phyloP scores from a whole-genome alignment of 192 early-diverging fungal species.

The Spinellus fusiger region DNA sequence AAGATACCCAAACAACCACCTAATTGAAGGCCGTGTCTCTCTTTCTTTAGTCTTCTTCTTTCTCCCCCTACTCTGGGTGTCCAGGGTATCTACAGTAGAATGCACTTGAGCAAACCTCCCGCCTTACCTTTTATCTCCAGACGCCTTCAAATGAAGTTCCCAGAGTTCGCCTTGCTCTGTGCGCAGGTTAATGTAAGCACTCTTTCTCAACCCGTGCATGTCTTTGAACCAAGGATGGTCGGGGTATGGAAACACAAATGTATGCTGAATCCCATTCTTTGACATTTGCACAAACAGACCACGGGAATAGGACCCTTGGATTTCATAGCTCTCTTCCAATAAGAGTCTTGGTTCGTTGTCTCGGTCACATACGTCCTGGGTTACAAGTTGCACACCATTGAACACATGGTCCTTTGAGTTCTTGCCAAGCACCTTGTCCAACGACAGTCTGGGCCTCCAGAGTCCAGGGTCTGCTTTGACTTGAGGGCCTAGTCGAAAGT shows the following conservation, averaged over 20 bases:
- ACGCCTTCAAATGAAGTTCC: conserved; percentile 69
- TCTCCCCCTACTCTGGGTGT: neutral
- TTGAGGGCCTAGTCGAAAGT: neutral
- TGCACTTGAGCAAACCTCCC: neutral
- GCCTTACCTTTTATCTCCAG: conserved; percentile 52
- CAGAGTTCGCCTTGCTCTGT: conserved; percentile 44
- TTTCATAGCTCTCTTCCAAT: conserved; percentile 37
- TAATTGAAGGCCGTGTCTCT: conserved; percentile 7
- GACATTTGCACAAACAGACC: conserved; percentile 57
- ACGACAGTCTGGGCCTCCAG: conserved; percentile 19
- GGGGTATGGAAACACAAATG: conserved; percentile 58
- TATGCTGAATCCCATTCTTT: conserved; percentile 40
- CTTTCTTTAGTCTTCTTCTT: neutral
- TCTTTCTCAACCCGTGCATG: conserved; percentile 59
- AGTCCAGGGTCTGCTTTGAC: neutral
- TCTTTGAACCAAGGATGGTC: conserved; percentile 61
- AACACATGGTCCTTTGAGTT: neutral
- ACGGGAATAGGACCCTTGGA: conserved; percentile 40
- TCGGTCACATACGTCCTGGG: conserved; percentile 35
- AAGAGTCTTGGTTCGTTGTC: conserved; percentile 34
- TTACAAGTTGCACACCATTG: conserved; percentile 28
- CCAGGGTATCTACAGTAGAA: neutral
- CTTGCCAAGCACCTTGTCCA: conserved; percentile 10
- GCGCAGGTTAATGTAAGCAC: conserved; percentile 43
- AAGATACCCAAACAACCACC: conserved; percentile 61